Conservation (phyloP, 1,284 basidiomycete species). For the Moesziomyces sp. region DNA sequence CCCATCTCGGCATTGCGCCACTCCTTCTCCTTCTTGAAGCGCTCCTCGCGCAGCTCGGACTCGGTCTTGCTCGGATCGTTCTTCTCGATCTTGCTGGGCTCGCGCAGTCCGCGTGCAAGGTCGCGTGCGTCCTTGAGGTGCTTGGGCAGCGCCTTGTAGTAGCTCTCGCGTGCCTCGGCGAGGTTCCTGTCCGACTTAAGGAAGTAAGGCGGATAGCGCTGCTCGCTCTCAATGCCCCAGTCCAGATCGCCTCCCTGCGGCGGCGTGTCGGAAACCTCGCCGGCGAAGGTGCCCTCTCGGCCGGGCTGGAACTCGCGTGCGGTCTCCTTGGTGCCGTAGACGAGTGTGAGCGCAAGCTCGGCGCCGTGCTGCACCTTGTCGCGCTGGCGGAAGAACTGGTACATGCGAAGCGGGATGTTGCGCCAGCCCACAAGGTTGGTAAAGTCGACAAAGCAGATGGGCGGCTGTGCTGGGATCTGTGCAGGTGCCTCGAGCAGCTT, state of each 20-base stretch:
- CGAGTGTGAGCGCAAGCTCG: conserved; percentile 81
- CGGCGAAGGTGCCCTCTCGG: conserved; percentile 17
- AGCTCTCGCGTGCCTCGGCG: conserved; percentile 77
- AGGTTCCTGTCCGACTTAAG: conserved; percentile 75
- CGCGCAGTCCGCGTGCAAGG: conserved; percentile 80
- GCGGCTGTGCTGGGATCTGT: conserved; percentile 79
- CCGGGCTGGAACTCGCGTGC: conserved; percentile 74
- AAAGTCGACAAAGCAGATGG: conserved; percentile 88
- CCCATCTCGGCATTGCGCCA: conserved; percentile 83
- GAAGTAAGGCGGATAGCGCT: conserved; percentile 77
- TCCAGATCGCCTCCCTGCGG: conserved; percentile 74
- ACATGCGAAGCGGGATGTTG: conserved; percentile 88
- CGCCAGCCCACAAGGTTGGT: conserved; percentile 84
- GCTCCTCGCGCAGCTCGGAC: conserved; percentile 76
- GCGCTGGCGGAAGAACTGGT: conserved; percentile 92
- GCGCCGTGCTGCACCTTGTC: conserved; percentile 80
- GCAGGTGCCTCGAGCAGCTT: conserved; percentile 71
- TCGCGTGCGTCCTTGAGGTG: conserved; percentile 81
- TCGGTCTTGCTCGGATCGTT: conserved; percentile 85
- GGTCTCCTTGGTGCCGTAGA: conserved; percentile 71
- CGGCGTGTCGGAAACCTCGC: conserved; percentile 35
- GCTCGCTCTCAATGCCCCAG: conserved; percentile 78
- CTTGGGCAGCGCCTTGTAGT: conserved; percentile 79
- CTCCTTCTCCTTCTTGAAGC: conserved; percentile 78
- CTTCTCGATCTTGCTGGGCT: conserved; percentile 84